Evolutionary conservation across 352 stramenopile genomes (phyloP).

Genomic region (Phytophthora ramorum): DNA sequence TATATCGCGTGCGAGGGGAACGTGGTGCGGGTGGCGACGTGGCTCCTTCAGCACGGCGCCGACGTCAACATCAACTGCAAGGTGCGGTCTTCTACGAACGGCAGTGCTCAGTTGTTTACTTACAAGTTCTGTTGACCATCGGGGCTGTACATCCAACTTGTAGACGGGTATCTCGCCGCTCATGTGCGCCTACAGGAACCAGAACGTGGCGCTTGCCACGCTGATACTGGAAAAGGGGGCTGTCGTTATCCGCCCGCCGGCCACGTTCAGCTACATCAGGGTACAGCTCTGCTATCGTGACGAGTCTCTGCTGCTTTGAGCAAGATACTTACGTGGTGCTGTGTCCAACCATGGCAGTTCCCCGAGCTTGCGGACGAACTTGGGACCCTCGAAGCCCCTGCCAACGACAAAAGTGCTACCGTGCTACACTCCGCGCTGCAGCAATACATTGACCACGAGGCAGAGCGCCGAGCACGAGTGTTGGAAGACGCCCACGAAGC

Average conservation of each 20-base stretch:
- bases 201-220: constrained; percentile 48
- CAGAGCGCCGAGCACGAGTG: constrained; percentile 31
- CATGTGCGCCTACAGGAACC: constrained; percentile 64
- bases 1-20: constrained; percentile 66
- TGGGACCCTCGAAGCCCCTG: constrained; percentile 2
- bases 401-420: constrained; percentile 7
- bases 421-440: constrained; percentile 19
- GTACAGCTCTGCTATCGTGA: constrained; percentile 17
- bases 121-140: not conserved
- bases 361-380: constrained; percentile 29
- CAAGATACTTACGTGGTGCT: not conserved
- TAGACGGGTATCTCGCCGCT: constrained; percentile 51
- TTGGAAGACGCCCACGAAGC: constrained; percentile 44
- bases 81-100: constrained; percentile 13
- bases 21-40: constrained; percentile 42
- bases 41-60: constrained; percentile 60
- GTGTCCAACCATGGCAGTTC: constrained; percentile 11
- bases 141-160: not conserved
- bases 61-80: constrained; percentile 65
- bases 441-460: constrained; percentile 37
- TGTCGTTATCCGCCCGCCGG: constrained; percentile 36
- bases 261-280: constrained; percentile 47
- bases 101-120: not conserved
- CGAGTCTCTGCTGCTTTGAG: not conserved
- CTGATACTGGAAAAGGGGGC: constrained; percentile 60